Conservation (phyloP, 306 rosid genomes). For the Prinsepia uniflora region DNA sequence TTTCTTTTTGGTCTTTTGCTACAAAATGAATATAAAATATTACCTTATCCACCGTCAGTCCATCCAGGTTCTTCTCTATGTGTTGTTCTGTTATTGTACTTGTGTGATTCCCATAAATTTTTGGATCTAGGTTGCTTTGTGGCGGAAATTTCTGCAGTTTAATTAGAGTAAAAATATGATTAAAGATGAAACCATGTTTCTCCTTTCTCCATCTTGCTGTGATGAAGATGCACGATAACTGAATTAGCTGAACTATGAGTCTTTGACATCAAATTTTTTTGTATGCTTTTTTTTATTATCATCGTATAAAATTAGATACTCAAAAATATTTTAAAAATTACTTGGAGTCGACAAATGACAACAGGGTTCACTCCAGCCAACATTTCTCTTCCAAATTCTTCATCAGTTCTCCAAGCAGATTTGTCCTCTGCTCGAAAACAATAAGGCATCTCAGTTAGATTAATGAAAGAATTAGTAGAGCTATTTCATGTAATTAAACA, state of each 20-base stretch:
- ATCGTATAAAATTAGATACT: neutral
- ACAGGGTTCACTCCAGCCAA: constrained; percentile 55
- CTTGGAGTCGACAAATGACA: constrained; percentile 47
- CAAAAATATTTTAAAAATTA: constrained; percentile 20
- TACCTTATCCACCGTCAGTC: constrained; percentile 35
- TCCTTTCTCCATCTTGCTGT: neutral
- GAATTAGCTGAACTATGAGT: neutral
- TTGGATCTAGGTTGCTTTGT: constrained; percentile 51
- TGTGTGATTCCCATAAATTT: constrained; percentile 50
- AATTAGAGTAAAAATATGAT: neutral
- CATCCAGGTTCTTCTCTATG: constrained; percentile 43
- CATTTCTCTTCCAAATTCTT: constrained; percentile 62
- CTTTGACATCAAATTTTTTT: neutral
- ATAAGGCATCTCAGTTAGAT: neutral
- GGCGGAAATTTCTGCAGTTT: constrained; percentile 63
- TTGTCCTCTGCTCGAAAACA: constrained; percentile 32
- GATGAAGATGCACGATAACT: neutral
- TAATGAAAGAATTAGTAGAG: neutral
- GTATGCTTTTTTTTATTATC: too few relatives aligned
- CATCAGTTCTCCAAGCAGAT: constrained; percentile 60
- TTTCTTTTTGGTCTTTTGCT: neutral
- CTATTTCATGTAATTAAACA: neutral
- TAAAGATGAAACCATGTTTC: neutral
- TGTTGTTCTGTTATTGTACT: constrained; percentile 44
- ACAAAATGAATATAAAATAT: neutral